Evolutionary conservation across 331 rosid species (phyloP).

Genomic region (Acacia concinna): DNA sequence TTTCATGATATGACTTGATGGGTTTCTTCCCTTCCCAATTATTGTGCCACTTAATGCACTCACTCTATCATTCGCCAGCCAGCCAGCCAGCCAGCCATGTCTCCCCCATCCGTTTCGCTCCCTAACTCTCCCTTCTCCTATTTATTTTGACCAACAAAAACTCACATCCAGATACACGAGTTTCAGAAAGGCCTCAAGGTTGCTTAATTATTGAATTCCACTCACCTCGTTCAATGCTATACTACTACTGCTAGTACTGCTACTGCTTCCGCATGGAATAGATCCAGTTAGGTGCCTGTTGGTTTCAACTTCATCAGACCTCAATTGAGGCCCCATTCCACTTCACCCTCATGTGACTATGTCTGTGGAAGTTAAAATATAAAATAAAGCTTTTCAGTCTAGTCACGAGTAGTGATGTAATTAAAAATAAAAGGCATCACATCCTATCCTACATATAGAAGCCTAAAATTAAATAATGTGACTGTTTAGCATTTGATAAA

Average conservation of each 20-base stretch:
- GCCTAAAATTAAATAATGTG: not conserved
- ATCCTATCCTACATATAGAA: not conserved
- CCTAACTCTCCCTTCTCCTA: not conserved
- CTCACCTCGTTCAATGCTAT: not conserved
- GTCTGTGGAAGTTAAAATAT: not conserved
- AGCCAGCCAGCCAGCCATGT: conserved; percentile 36
- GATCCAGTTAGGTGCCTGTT: not conserved
- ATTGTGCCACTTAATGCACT: conserved; percentile 19
- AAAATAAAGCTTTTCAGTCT: not conserved
- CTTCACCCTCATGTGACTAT: conserved; percentile 9
- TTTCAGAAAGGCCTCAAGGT: not conserved
- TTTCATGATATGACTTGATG: conserved; percentile 52
- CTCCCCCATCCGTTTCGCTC: conserved; percentile 26
- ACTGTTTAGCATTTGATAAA: not conserved
- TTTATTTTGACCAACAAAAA: not conserved
- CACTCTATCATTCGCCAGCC: conserved; percentile 36
- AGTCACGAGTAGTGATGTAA: not conserved
- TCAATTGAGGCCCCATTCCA: conserved; percentile 14
- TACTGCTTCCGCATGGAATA: too few species aligned
- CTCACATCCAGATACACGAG: not conserved
- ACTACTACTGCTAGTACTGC: not conserved
- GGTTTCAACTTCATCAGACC: not conserved
- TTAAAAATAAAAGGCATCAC: not conserved
- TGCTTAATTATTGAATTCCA: not conserved
- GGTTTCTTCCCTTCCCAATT: conserved; percentile 36